These are phyloP conservation scores for Gamarada debralockiae DNA, from an alignment of 495 filamentous ascomycete genomes.

Conservation along the genomic window DNA sequence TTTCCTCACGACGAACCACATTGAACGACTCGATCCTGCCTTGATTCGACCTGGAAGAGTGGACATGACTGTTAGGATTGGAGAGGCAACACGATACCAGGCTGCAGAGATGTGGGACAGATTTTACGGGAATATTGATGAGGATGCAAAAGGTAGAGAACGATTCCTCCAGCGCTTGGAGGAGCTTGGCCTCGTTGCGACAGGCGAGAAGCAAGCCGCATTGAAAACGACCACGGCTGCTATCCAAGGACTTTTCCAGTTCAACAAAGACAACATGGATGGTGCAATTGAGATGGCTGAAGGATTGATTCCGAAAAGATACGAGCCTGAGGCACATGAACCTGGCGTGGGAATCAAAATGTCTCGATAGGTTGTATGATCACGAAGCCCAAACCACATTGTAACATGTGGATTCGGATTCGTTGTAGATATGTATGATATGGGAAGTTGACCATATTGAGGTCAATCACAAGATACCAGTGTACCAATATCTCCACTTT, in stretches of 20 bases:
- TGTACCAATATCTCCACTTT: conserved; percentile 11
- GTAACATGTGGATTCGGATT: too few relatives aligned
- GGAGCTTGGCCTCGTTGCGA: conserved; percentile 42
- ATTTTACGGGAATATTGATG: conserved; percentile 84
- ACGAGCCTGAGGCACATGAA: conserved; percentile 37
- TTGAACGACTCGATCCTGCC: conserved; percentile 83
- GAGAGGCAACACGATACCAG: conserved; percentile 81
- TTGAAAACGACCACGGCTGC: conserved; percentile 76
- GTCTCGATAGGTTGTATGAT: too few relatives aligned
- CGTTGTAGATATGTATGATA: too few relatives aligned
- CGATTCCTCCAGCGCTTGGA: conserved; percentile 46
- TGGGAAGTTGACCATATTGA: too few relatives aligned
- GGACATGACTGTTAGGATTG: conserved; percentile 88
- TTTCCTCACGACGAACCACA: conserved; percentile 93
- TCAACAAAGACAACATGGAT: conserved; percentile 86
- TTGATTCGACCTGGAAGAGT: conserved; percentile 88
- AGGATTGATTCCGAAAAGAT: conserved; percentile 51
- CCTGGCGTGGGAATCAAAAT: conserved; percentile 9
- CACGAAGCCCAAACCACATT: too few relatives aligned
- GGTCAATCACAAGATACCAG: not conserved
- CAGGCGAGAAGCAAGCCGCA: conserved; percentile 37
- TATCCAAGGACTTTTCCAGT: conserved; percentile 89
- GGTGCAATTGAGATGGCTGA: conserved; percentile 81
- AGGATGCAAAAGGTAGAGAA: conserved; percentile 50
- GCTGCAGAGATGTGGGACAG: conserved; percentile 87